Percentiles rank a stretch among this genome's conserved stretches.
Evolutionary conservation across 768 basidiomycete genomes (phyloP).

Genomic region (Terana coerulea): DNA sequence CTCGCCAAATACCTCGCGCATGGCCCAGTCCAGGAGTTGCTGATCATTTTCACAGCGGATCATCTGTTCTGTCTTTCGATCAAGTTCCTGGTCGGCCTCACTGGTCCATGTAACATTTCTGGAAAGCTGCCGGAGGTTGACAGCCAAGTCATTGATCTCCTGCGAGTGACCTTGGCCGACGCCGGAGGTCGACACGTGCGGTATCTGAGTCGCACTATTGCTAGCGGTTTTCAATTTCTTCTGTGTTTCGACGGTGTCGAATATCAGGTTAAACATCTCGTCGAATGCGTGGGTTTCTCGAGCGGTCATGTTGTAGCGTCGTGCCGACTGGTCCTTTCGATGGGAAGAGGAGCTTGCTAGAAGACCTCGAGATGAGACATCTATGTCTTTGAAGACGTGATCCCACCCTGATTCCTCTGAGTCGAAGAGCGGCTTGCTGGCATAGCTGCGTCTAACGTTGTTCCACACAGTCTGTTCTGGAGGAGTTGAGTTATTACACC

Average conservation of each 20-base stretch:
- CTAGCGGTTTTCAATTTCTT: too few species aligned
- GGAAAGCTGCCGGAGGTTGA: constrained; percentile 49
- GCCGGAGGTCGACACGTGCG: not conserved
- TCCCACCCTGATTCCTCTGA: constrained; percentile 41
- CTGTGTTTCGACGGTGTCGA: constrained; percentile 42
- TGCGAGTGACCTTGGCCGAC: constrained; percentile 7
- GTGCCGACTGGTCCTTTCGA: constrained; percentile 13
- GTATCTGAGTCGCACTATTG: too few species aligned
- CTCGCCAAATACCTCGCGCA: constrained; percentile 63
- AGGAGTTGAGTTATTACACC: too few species aligned
- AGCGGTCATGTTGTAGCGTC: constrained; percentile 65
- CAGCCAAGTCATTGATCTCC: constrained; percentile 46
- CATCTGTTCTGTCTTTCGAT: constrained; percentile 71
- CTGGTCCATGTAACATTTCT: constrained; percentile 49
- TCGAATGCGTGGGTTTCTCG: constrained; percentile 64
- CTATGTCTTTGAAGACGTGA: constrained; percentile 47
- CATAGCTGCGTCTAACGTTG: not conserved
- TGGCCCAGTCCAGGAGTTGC: constrained; percentile 72
- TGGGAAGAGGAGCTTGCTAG: constrained; percentile 19
- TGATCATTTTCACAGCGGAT: constrained; percentile 63
- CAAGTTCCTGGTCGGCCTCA: constrained; percentile 51
- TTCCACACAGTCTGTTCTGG: not conserved
- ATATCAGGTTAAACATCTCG: constrained; percentile 72
- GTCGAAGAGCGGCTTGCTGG: constrained; percentile 25
- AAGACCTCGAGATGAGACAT: constrained; percentile 24